A percentile compares a stretch with the other conserved stretches of the same genome.
Evolutionary conservation across 2,329 filamentous ascomycete species (phyloP).

Genomic region (Pezicula carpinea): DNA sequence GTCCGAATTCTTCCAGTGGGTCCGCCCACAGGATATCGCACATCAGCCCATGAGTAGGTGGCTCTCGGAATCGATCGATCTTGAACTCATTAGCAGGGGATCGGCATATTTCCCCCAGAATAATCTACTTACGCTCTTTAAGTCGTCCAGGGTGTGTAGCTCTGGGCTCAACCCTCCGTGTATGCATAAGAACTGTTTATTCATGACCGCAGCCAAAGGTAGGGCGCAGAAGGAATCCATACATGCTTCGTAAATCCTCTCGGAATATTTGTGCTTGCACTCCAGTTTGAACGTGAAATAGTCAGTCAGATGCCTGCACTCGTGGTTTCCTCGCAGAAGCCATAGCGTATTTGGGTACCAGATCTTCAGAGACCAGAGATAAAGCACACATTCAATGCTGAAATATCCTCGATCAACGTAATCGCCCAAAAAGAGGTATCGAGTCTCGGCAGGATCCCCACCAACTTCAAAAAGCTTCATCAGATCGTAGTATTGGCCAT

Average conservation of each 20-base stretch:
- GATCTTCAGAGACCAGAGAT: slow-evolving; percentile 97
- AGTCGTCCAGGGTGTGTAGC: slow-evolving; percentile 89
- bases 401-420: slow-evolving; percentile 99
- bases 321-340: slow-evolving; percentile 96
- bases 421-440: slow-evolving; percentile 95
- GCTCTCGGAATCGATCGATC: slow-evolving; percentile 97
- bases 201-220: slow-evolving; percentile 95
- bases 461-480: slow-evolving; percentile 99
- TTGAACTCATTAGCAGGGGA: slow-evolving; percentile 31
- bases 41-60: slow-evolving; percentile 96
- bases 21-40: slow-evolving; percentile 99
- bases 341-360: slow-evolving; percentile 98
- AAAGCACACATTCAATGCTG: slow-evolving; percentile 97
- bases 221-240: slow-evolving; percentile 97
- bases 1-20: slow-evolving; percentile 94
- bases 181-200: slow-evolving; percentile 99
- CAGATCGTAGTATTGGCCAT: slow-evolving; percentile 97
- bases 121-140: slow-evolving; percentile 69
- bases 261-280: slow-evolving; percentile 99
- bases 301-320: slow-evolving; percentile 97
- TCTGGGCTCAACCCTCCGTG: slow-evolving; percentile 95
- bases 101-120: background rate
- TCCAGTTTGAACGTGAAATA: slow-evolving; percentile 99
- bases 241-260: slow-evolving; percentile 92
- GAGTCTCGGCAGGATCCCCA: slow-evolving; percentile 90